phyloP scores from a whole-genome alignment of 306 rosid genomes.

The Pachyrhizus erosus region DNA sequence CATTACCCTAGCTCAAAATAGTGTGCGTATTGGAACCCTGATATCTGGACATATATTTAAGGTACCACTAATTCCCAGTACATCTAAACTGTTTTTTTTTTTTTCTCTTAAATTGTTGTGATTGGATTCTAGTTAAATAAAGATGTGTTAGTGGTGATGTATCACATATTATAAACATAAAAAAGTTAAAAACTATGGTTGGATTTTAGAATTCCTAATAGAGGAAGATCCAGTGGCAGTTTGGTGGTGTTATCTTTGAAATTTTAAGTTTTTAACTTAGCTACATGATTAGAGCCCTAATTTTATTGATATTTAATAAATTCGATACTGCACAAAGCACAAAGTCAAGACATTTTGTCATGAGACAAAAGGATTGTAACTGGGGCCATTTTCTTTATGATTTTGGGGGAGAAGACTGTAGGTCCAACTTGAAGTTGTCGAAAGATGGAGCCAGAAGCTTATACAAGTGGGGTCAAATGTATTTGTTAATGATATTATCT shows the following conservation, averaged over 20 bases:
- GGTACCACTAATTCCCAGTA: no score
- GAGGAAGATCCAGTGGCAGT: not conserved
- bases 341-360: not conserved
- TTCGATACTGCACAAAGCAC: not conserved
- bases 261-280: not conserved
- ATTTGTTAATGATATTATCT: not conserved
- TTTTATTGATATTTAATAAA: not conserved
- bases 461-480: not conserved
- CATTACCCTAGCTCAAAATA: no score
- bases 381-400: constrained; percentile 7
- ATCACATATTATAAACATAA: no score
- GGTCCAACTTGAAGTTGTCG: not conserved
- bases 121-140: no score
- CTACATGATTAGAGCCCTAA: not conserved
- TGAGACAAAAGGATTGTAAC: not conserved
- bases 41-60: no score
- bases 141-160: no score
- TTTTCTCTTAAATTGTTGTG: no score
- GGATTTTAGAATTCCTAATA: not conserved
- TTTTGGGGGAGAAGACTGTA: not conserved
- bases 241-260: not conserved
- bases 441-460: not conserved
- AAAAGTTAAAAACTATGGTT: not conserved
- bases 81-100: no score
- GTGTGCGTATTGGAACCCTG: no score